Evolutionary conservation across 2,329 filamentous ascomycete genomes (phyloP).

Genomic region (Apiospora marii): DNA sequence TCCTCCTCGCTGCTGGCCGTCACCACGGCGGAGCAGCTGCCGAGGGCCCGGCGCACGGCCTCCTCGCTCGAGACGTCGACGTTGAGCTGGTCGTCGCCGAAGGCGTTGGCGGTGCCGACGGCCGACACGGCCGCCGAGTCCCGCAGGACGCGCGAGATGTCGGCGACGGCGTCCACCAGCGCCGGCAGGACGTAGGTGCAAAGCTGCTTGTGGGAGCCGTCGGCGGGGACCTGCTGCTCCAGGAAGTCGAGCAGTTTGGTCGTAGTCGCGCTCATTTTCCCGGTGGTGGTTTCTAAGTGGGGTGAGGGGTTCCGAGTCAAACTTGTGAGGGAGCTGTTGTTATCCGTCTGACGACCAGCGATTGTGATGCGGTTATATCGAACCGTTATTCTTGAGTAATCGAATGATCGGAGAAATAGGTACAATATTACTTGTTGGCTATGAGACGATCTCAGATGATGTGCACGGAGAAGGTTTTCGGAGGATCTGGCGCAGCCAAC

Average conservation of each 20-base stretch:
- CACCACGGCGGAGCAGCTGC: slow-evolving; percentile 52
- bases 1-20: slow-evolving; percentile 69
- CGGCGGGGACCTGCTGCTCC: slow-evolving; percentile 34
- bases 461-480: neutral
- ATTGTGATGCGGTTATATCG: neutral
- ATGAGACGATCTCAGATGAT: neutral
- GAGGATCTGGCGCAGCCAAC: neutral
- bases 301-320: neutral
- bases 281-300: neutral
- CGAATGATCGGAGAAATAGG: too few relatives aligned
- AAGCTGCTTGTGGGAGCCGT: slow-evolving; percentile 43
- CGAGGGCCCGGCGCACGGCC: slow-evolving; percentile 54
- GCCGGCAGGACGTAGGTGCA: slow-evolving; percentile 56
- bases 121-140: slow-evolving; percentile 53
- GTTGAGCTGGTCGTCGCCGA: slow-evolving; percentile 67
- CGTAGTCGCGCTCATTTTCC: neutral
- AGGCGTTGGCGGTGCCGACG: slow-evolving; percentile 60
- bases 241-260: slow-evolving; percentile 31
- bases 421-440: neutral
- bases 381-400: too few relatives aligned
- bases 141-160: slow-evolving; percentile 55
- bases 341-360: neutral
- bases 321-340: neutral
- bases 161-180: slow-evolving; percentile 53
- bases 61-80: slow-evolving; percentile 62